Evolutionary conservation across 1,139 yeast genomes (phyloP), one percentile per base, ranked within the genome.

Genomic region (Geotrichum bryndzae): DNA sequence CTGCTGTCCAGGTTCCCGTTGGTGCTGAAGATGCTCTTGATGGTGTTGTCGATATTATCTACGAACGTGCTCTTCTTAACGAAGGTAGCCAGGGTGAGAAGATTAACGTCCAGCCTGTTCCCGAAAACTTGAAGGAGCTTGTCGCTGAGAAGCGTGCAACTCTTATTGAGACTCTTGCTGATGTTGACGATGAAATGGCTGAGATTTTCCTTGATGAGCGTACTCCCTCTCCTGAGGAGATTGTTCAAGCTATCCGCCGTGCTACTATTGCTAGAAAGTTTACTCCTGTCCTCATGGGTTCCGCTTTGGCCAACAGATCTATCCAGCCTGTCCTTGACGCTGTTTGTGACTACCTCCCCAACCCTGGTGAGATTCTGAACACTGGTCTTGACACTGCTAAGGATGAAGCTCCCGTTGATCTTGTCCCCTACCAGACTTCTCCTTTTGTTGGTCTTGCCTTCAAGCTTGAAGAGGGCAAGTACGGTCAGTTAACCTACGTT

Each of bases 211-310:
- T 94, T 72, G 97, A 91, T 67, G 99, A 96, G 73, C 83, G 84
- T 71, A 95, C 86, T 69, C 99, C 99, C 63, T 81, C 90, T 27
- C 81, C 82, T 51, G 87, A 86, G 63, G 96, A 94, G 77, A 87
- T 94, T 67, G 85, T 88, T 72, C 84, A 75, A 61, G 98, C 97
- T 51, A 94, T 94, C 68, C 87, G 99, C 76, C 85, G 97, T 72
- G 84, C 98, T 60, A 94, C 99, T n/a, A 92, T 94, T 77, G 96
- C 92, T 51, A 86, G 98, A 79, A 89, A 84, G 74, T 94, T 94
- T 79, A 90, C 98, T 27, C 99, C 99, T n/a, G 98, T 94, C 18
- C 80, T 94, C 68, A 94, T 94, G 98, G 99, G 99, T 46, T 90
- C 98, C 59, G 99, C 99, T 33, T 82, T 94, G 67, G 99, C 98